Base-by-base conservation (phyloP, 192 early-diverging fungal species). In the Martensiomyces pterosporus region DNA sequence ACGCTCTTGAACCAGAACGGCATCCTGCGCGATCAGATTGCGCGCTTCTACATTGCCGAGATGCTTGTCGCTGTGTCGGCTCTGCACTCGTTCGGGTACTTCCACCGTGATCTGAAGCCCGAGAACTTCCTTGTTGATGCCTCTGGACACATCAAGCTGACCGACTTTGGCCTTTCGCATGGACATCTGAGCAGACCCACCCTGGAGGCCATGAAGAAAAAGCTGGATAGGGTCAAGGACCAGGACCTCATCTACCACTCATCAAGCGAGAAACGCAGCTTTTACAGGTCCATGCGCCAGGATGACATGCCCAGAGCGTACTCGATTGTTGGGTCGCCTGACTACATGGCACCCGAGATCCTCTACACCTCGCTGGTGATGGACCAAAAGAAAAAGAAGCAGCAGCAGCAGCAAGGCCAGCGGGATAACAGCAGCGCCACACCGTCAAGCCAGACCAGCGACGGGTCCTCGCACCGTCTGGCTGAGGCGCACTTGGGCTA, bases 331-430 rank as follows among this genome's bases (percentile, higher is more conserved):
- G 92, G 92, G 7, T 84, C 83, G 24, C 90, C 91, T 27, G 90
- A 94, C 66, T 94, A 94, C 79, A 94, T 94, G 91, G 91, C 91
- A 7, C 87, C 89, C 8, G 92, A 94, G 61, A 82, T 93, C 16
- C 73, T 94, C 24, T 73, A 60, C 44, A 77, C 77, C 12, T 71
- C 69, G 36, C 54, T 70, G 47, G 74, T 55, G 14, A 67, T 74
- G 46, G 60, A 62, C 51, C 59, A 66, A 40, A 53, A 67, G 32
- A 66, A 60, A 34, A 62, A 67, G 55, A 52, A 52, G 32, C 41
- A 53, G 49, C 41, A 52, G 35, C 35, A 56, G 18, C 42, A 46
- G 44, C 44, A 55, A 19, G n/a, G 56, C 47, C 21, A 27, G 33
- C 44, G 27, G 39, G 14, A 50, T 25, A 29, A 47, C 36, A 12